Conservation (phyloP, 202 grass and related monocot species). For the Eragrostis tef region DNA sequence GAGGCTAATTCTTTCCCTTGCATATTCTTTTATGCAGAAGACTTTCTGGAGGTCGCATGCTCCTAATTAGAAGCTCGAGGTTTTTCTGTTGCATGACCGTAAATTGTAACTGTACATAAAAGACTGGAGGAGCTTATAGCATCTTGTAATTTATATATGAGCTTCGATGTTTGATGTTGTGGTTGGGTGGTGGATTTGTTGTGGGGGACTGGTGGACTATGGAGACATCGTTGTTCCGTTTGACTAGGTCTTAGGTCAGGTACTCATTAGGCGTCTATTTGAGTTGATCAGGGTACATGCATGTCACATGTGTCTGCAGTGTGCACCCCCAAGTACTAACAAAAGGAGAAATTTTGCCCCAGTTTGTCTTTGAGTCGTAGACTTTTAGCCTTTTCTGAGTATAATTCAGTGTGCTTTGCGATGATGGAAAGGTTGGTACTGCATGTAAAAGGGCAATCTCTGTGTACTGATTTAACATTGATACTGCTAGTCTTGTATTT, state of each 20-base stretch:
- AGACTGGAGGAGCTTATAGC: conserved; percentile 38
- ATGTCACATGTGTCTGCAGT: not conserved
- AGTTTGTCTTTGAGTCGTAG: not conserved
- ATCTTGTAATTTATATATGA: conserved; percentile 44
- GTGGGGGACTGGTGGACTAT: not conserved
- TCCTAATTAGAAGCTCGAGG: conserved; percentile 1
- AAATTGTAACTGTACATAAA: conserved; percentile 60
- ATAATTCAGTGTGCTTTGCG: conserved; percentile 8
- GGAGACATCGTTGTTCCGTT: not conserved
- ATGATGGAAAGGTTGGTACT: conserved; percentile 40
- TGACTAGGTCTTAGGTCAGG: not conserved
- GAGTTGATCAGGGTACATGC: conserved; percentile 7
- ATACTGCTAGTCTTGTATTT: not conserved
- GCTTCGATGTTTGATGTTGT: not conserved
- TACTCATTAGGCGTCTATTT: not conserved
- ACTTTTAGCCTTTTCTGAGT: conserved; percentile 43
- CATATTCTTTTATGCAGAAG: conserved; percentile 40
- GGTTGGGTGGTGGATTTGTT: not conserved
- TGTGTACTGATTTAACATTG: not conserved
- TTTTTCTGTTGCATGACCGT: conserved; percentile 18
- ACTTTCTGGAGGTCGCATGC: not conserved
- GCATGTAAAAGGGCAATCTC: not conserved
- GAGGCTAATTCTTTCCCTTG: conserved; percentile 1
- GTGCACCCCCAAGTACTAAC: conserved; percentile 9
- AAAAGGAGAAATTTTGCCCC: conserved; percentile 18